These are phyloP conservation scores for Pouteria campechiana DNA, from an alignment of 179 eudicot genomes.

Conservation along the genomic window DNA sequence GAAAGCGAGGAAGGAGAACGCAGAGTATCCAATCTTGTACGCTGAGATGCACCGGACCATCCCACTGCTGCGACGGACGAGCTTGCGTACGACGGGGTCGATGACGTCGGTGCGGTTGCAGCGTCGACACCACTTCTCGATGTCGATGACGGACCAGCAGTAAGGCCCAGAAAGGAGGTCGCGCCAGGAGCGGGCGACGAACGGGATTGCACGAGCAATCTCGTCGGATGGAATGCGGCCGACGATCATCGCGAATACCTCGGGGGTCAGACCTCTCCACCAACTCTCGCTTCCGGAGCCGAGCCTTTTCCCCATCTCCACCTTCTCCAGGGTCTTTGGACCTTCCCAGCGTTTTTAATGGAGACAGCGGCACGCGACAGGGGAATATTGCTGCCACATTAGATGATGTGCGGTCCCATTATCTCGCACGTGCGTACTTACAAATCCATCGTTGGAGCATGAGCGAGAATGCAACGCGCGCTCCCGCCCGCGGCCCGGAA, in stretches of 20 bases:
- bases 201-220: slow-evolving; percentile 2
- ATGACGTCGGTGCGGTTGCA: not conserved
- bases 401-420: no score
- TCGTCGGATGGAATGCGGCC: slow-evolving; percentile 7
- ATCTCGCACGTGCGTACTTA: no score
- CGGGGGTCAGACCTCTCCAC: slow-evolving; percentile 12
- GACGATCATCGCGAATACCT: slow-evolving; percentile 11
- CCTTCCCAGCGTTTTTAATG: no score
- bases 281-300: no score
- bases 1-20: slow-evolving; percentile 11
- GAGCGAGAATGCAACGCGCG: no score
- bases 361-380: no score
- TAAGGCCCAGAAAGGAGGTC: slow-evolving; percentile 11
- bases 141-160: slow-evolving; percentile 16
- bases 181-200: slow-evolving; percentile 14
- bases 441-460: no score
- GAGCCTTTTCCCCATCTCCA: no score
- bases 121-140: slow-evolving; percentile 8
- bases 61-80: slow-evolving; percentile 12
- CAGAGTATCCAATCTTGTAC: slow-evolving; percentile 4
- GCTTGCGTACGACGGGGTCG: slow-evolving; percentile 14
- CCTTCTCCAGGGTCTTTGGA: no score
- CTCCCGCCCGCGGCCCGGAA: no score
- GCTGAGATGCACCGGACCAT: slow-evolving; percentile 4
- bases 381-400: no score